Percentiles rank a stretch among this genome's conserved stretches.
Conservation (phyloP, 2,329 filamentous ascomycete genomes). For the Venturia nashicola region DNA sequence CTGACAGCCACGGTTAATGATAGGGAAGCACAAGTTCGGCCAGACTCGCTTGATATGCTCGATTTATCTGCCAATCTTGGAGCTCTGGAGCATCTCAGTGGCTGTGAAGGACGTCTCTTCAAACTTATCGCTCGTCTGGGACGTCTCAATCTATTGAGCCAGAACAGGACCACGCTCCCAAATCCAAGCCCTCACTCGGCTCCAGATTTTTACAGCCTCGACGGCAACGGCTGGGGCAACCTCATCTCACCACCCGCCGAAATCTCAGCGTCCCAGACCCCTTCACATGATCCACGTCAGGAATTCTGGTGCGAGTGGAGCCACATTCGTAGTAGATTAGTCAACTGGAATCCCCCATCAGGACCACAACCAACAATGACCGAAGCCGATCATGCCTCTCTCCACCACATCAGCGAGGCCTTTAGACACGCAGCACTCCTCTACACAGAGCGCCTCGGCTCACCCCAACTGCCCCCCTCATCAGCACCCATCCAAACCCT, state of each 20-base stretch:
- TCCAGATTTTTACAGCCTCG: constrained; percentile 44
- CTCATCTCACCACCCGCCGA: constrained; percentile 22
- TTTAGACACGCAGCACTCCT: constrained; percentile 83
- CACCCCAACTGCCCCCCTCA: constrained; percentile 58
- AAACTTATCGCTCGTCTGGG: constrained; percentile 74
- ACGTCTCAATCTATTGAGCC: constrained; percentile 71
- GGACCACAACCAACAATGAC: neutral
- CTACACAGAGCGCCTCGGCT: constrained; percentile 78
- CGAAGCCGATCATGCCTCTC: constrained; percentile 2
- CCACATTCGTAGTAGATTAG: constrained; percentile 61
- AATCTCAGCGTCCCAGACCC: constrained; percentile 22
- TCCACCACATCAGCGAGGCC: constrained; percentile 68
- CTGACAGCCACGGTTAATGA: constrained; percentile 88
- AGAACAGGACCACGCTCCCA: constrained; percentile 35
- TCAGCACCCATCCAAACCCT: constrained; percentile 72
- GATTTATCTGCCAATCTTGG: constrained; percentile 55
- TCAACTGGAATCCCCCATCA: constrained; percentile 45
- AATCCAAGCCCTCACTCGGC: constrained; percentile 16
- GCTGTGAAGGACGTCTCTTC: constrained; percentile 79
- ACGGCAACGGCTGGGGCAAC: constrained; percentile 55
- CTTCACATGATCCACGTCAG: constrained; percentile 35
- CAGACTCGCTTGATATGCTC: constrained; percentile 50
- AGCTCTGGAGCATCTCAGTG: constrained; percentile 72
- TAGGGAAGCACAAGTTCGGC: constrained; percentile 67
- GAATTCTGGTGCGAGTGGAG: constrained; percentile 83